Conservation (phyloP, 139 green algal genomes). For the Klebsormidium nitens region DNA sequence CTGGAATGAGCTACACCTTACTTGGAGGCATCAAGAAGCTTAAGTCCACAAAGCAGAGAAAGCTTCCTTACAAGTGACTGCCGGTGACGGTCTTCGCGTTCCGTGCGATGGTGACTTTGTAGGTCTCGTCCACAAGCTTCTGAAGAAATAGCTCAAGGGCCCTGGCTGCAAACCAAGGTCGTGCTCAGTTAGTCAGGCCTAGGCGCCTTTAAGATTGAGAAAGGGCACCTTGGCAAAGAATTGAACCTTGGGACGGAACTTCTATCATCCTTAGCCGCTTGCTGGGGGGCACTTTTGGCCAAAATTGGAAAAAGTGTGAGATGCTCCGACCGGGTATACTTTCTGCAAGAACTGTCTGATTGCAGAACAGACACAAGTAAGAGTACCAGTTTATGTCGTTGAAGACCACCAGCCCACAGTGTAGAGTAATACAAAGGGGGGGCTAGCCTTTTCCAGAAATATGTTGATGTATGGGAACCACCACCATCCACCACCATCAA, state of each 20-base stretch:
- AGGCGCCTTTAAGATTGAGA: no score
- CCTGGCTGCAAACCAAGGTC: slow-evolving; percentile 51
- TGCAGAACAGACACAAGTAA: no score
- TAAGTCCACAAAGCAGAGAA: no score
- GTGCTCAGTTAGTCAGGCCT: no score
- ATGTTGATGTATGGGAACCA: background rate
- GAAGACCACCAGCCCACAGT: no score
- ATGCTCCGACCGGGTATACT: background rate
- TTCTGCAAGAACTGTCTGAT: background rate
- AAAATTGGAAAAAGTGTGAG: background rate
- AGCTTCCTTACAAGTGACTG: slow-evolving; percentile 79
- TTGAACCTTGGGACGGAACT: background rate
- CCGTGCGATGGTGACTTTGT: slow-evolving; percentile 50
- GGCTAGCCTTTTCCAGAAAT: no score
- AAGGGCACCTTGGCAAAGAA: background rate
- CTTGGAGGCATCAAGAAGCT: no score
- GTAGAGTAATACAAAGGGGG: no score
- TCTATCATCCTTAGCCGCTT: background rate
- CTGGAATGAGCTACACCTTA: no score
- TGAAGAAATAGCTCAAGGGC: slow-evolving; percentile 85
- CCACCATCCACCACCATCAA: background rate
- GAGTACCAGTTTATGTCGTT: no score
- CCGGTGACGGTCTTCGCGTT: slow-evolving; percentile 65
- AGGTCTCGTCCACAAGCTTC: slow-evolving; percentile 57
- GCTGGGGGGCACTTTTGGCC: background rate